Percentiles rank a stretch among this genome's conserved stretches.
These are phyloP conservation scores for Lachancea quebecensis DNA, from an alignment of 805 yeast genomes.

Conservation along the genomic window DNA sequence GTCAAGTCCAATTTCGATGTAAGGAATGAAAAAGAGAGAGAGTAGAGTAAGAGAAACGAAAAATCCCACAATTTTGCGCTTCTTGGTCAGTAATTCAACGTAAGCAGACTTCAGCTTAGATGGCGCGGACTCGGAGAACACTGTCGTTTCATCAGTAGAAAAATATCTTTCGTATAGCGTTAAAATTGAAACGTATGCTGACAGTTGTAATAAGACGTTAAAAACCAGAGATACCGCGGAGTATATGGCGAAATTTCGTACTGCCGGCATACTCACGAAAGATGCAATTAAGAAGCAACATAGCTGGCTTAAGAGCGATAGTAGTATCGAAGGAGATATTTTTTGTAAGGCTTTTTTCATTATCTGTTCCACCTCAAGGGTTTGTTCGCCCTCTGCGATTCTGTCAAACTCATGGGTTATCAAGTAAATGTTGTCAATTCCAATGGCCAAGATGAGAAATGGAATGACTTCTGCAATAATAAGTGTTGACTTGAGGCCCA, in stretches of 20 bases:
- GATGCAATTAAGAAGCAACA: conserved; percentile 74
- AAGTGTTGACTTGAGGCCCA: conserved; percentile 81
- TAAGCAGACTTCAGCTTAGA: conserved; percentile 34
- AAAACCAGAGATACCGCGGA: conserved; percentile 80
- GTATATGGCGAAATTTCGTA: conserved; percentile 83
- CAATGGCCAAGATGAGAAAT: conserved; percentile 84
- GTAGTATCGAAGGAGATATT: conserved; percentile 81
- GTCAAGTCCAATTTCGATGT: conserved; percentile 72
- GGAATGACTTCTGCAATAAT: conserved; percentile 97
- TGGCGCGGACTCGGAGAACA: conserved; percentile 7
- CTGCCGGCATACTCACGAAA: conserved; percentile 91
- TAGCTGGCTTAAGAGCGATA: conserved; percentile 73
- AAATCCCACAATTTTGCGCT: conserved; percentile 42
- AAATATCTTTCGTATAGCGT: conserved; percentile 29
- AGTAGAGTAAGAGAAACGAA: conserved; percentile 61
- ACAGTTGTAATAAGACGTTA: conserved; percentile 72
- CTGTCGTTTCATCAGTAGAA: not conserved
- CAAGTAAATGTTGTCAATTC: conserved; percentile 90
- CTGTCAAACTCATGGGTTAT: conserved; percentile 71
- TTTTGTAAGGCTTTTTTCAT: conserved; percentile 58
- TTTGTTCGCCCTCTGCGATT: conserved; percentile 41
- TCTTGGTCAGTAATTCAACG: conserved; percentile 53
- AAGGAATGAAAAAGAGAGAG: conserved; percentile 64
- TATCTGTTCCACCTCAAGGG: conserved; percentile 47
- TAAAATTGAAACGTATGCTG: conserved; percentile 70